Evolutionary conservation across 1,284 basidiomycete genomes (phyloP), one percentile per base, ranked within the genome.

Genomic region (Sanghuangporus sanghuang): DNA sequence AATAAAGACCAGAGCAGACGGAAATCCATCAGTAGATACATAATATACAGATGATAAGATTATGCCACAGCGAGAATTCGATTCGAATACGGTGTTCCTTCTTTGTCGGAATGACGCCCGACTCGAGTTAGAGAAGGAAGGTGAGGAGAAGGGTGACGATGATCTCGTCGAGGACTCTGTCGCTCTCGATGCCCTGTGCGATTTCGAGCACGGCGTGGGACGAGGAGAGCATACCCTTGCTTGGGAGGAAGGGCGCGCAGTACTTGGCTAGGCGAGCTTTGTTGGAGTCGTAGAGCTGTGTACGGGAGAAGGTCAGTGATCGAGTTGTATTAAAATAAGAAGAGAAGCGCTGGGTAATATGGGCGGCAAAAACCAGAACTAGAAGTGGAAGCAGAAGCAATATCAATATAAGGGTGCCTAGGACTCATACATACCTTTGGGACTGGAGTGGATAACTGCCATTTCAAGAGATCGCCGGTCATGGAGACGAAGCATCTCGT

Each of bases 131-230:
- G 21, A 63, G 36, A 27, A 59, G 12, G 32, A 59, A 59, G 7
- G 57, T 63, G 3, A 59, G 40, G 39, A 63, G 14, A 21, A 63
- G 40, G 5, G 56, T 40, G 32, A 63, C 40, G 50, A 63, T 59
- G 21, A 63, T 59, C 57, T 63, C 57, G 57, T 63, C 62, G 32
- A 63, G 27, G 2, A 36, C 48, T 18, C 42, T 46, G 7, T 63
- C 46, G 18, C 56, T 63, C 12, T 58, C 56, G 35, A 63, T 48
- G 5, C 57, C 56, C 21, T 40, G 49, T 2, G 57, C 35, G 27
- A 59, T 48, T 44, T 63, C 62, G 32, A 63, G 35, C 7, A 59
- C 62, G 2, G 62, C 61, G 6, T 42, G 40, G 36, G 32, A 36
- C 1, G 55, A 54, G 16, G 56, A 63, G 27, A 57, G 48, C 27